phyloP scores from a whole-genome alignment of 139 green algal species.

The Mesostigma viride region DNA sequence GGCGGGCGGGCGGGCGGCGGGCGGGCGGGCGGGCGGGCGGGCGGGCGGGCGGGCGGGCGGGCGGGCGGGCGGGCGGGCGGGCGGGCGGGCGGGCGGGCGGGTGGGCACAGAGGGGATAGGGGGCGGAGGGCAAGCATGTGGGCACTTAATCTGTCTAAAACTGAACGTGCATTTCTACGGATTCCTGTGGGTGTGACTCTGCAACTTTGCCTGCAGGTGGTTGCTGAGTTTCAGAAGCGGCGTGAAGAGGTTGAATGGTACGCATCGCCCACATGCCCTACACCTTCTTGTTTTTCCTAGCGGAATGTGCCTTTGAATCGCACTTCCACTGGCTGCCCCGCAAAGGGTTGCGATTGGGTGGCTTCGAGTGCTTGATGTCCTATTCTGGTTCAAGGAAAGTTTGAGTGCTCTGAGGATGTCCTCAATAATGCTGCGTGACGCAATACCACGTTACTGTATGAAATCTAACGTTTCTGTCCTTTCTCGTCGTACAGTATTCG shows the following conservation, averaged over 20 bases:
- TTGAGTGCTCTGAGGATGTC: neutral
- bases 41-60: too few species aligned
- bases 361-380: neutral
- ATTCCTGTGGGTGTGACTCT: too few species aligned
- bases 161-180: too few species aligned
- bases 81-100: too few species aligned
- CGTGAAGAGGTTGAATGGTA: constrained; percentile 26
- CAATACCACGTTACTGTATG: constrained; percentile 2
- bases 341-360: neutral
- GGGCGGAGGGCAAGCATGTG: too few species aligned
- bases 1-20: too few species aligned
- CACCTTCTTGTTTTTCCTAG: neutral
- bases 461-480: constrained; percentile 16
- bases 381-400: neutral
- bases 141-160: too few species aligned
- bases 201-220: too few species aligned
- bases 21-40: too few species aligned
- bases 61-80: too few species aligned
- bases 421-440: neutral
- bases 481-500: neutral
- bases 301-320: neutral
- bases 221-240: constrained; percentile 27
- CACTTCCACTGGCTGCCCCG: too few species aligned
- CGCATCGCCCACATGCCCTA: neutral
- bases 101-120: too few species aligned